Evolutionary conservation across 1,284 basidiomycete species (phyloP), one percentile per base, ranked within the genome.

Genomic region (Ceratobasidium sp.): DNA sequence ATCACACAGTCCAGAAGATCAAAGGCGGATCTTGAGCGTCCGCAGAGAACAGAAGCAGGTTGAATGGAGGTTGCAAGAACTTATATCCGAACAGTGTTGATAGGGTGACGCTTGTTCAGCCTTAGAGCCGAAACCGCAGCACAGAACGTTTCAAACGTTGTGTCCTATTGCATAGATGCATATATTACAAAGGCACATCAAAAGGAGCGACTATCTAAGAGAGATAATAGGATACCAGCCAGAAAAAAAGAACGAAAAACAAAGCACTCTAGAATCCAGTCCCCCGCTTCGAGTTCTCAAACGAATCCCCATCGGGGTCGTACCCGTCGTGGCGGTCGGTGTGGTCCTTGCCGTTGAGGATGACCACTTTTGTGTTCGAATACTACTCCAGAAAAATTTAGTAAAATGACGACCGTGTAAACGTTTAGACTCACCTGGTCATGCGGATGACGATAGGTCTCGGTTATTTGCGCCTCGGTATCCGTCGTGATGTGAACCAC

Each of bases 401-500:
- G n/a, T n/a, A n/a, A n/a, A n/a, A n/a, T n/a, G n/a, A n/a, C n/a
- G n/a, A n/a, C n/a, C n/a, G n/a, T n/a, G n/a, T n/a, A n/a, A n/a
- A n/a, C n/a, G n/a, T n/a, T n/a, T n/a, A n/a, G 4, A 0, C 18
- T 39, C 12, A 39, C 34, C 18, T 58, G 28, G 21, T 58, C 55
- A 3, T 58, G 55, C 10, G 18, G 55, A 41, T 58, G 34, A 1
- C 55, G 8, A 58, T 58, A 58, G 6, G 36, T 39, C 36, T 61
- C 59, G 12, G 39, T 10, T 1, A 30, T 45, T 26, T 46, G 43
- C 3, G 57, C 55, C 45, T 57, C 57, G 3, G 67, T 71, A 48
- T 71, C 67, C 10, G 67, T 71, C 14, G 43, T 36, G 30, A 71
- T 45, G 28, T 59, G 67, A 3, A 71, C 57, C 4, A 34, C 55